These are phyloP conservation scores for Moniliophthora roreri DNA, from an alignment of 1,284 basidiomycete species.

Conservation along the genomic window DNA sequence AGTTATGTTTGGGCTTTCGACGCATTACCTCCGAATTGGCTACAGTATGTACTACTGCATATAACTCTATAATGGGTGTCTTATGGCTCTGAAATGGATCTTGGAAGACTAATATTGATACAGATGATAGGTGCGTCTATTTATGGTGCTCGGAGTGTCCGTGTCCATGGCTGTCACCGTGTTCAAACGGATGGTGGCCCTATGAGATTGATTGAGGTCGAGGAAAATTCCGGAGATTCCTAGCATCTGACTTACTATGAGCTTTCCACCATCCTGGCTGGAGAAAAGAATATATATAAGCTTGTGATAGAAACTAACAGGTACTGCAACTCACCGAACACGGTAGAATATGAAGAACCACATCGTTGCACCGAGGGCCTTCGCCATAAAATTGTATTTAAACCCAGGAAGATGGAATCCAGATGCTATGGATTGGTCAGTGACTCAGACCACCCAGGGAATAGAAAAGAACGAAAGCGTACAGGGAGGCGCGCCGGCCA, in stretches of 20 bases:
- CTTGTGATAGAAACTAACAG: conserved; percentile 4
- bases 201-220: conserved; percentile 31
- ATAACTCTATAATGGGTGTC: too few species aligned
- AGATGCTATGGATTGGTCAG: conserved; percentile 38
- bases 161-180: conserved; percentile 54
- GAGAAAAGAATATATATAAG: conserved; percentile 10
- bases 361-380: conserved; percentile 88
- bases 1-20: too few species aligned
- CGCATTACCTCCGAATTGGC: too few species aligned
- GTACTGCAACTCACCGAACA: conserved; percentile 65
- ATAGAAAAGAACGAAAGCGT: conserved; percentile 11
- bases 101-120: conserved; percentile 2
- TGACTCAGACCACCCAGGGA: conserved; percentile 2
- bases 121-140: conserved; percentile 6
- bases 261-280: conserved; percentile 75
- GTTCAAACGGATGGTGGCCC: conserved; percentile 59
- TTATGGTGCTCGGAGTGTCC: conserved; percentile 33
- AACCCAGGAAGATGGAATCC: conserved; percentile 83
- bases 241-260: conserved; percentile 47
- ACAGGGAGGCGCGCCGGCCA: conserved; percentile 22
- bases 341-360: conserved; percentile 99
- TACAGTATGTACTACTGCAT: too few species aligned
- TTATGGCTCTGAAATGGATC: too few species aligned
- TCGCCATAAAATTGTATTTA: conserved; percentile 77
- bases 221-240: background rate